Evolutionary conservation across 2,329 filamentous ascomycete species (phyloP).

Genomic region (Emericellopsis cladophorae): DNA sequence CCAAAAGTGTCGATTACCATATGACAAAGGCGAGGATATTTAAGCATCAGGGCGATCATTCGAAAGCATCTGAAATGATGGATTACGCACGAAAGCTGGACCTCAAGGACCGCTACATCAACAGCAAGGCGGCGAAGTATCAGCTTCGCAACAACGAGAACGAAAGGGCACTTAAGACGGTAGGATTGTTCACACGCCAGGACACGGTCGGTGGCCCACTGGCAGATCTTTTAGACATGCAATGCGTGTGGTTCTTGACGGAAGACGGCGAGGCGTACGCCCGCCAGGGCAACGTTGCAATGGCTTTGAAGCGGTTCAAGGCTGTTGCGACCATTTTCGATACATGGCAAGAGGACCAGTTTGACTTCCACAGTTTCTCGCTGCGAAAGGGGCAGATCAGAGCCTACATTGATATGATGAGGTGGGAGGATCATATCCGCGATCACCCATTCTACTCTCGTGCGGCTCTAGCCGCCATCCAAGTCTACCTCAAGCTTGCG

Average conservation of each 20-base stretch:
- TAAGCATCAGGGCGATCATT: conserved; percentile 74
- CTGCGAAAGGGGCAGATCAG: conserved; percentile 92
- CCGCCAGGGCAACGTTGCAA: conserved; percentile 66
- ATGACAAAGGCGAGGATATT: conserved; percentile 93
- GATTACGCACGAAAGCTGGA: conserved; percentile 77
- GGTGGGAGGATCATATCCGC: conserved; percentile 85
- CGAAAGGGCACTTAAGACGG: conserved; percentile 72
- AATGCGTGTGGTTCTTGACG: conserved; percentile 92
- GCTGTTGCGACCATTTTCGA: conserved; percentile 88
- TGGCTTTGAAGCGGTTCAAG: conserved; percentile 88
- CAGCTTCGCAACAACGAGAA: conserved; percentile 87
- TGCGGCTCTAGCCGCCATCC: conserved; percentile 69
- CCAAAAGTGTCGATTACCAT: conserved; percentile 77
- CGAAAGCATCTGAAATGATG: conserved; percentile 78
- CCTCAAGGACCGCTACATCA: conserved; percentile 89
- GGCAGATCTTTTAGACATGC: conserved; percentile 91
- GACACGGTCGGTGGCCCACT: conserved; percentile 81
- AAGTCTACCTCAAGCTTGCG: conserved; percentile 66
- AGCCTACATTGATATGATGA: conserved; percentile 90
- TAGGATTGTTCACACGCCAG: conserved; percentile 87
- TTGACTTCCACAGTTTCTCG: conserved; percentile 97
- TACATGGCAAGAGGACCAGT: conserved; percentile 95
- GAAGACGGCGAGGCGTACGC: conserved; percentile 88
- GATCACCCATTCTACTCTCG: conserved; percentile 89
- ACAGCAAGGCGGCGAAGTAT: conserved; percentile 96